Conservation (phyloP, 2,329 filamentous ascomycete species). For the Clathrospora elynae region DNA sequence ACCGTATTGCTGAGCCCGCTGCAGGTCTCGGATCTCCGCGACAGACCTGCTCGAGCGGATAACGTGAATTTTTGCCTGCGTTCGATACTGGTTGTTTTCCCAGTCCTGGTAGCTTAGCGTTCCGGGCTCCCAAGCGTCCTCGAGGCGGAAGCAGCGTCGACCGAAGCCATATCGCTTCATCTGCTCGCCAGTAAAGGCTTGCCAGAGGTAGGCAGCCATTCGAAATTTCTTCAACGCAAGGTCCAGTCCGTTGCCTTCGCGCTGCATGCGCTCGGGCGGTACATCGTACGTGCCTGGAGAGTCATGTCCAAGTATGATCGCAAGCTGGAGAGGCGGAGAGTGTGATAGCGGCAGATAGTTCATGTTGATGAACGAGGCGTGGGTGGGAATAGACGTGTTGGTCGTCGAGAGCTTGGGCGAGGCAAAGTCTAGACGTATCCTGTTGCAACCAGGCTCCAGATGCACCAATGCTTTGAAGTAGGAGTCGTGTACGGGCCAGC, state of each 20-base stretch:
- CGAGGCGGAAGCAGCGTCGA: slow-evolving; percentile 83
- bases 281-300: slow-evolving; percentile 86
- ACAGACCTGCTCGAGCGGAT: slow-evolving; percentile 83
- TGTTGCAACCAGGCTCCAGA: slow-evolving; percentile 89
- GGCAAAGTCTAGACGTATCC: slow-evolving; percentile 82
- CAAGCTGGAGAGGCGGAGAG: slow-evolving; percentile 84
- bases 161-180: slow-evolving; percentile 91
- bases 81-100: slow-evolving; percentile 75
- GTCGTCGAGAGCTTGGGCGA: slow-evolving; percentile 78
- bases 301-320: slow-evolving; percentile 85
- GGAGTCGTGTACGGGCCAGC: slow-evolving; percentile 86
- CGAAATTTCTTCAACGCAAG: slow-evolving; percentile 86
- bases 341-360: slow-evolving; percentile 83
- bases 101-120: slow-evolving; percentile 77
- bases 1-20: slow-evolving; percentile 77
- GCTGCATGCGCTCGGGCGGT: slow-evolving; percentile 72
- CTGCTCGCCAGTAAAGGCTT: slow-evolving; percentile 94
- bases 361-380: slow-evolving; percentile 79
- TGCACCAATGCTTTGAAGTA: slow-evolving; percentile 92
- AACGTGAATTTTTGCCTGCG: slow-evolving; percentile 87
- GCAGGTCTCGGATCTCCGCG: slow-evolving; percentile 77
- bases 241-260: slow-evolving; percentile 81
- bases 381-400: slow-evolving; percentile 69
- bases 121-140: slow-evolving; percentile 92
- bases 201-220: slow-evolving; percentile 96